Conservation (phyloP, 163 green algal species). For the Chlorella variabilis region DNA sequence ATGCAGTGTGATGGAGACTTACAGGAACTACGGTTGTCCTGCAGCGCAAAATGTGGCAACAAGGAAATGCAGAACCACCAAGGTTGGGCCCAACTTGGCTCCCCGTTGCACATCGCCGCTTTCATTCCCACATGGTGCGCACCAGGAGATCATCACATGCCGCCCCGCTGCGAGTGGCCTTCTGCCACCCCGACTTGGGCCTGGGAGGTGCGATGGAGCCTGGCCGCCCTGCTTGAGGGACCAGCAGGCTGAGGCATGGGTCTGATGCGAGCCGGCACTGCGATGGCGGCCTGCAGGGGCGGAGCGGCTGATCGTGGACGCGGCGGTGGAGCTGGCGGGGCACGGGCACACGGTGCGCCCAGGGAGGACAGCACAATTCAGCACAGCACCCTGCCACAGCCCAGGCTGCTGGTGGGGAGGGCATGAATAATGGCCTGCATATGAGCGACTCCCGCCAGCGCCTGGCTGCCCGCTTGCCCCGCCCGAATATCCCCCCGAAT, state of each 20-base stretch:
- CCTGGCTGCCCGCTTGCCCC: no score
- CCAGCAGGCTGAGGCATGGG: no score
- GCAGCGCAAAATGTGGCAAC: no score
- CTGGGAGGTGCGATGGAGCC: constrained; percentile 86
- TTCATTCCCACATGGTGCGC: constrained; percentile 1
- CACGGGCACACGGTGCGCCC: constrained; percentile 68
- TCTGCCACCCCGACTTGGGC: constrained; percentile 92
- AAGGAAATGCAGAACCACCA: no score
- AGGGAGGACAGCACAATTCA: neutral
- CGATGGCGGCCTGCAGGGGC: constrained; percentile 65
- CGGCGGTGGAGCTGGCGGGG: constrained; percentile 80
- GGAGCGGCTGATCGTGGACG: constrained; percentile 97
- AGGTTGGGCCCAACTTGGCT: no score
- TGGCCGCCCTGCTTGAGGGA: no score
- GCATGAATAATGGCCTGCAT: no score
- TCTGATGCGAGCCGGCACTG: no score
- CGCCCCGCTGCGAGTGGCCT: constrained; percentile 71
- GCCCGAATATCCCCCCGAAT: no score
- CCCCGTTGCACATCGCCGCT: neutral
- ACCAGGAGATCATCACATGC: neutral
- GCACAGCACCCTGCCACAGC: neutral
- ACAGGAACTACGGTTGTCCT: no score
- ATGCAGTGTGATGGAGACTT: no score
- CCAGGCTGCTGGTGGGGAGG: neutral
- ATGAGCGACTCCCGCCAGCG: no score